Conservation (phyloP, 805 yeast species). For the Yarrowia osloensis region DNA sequence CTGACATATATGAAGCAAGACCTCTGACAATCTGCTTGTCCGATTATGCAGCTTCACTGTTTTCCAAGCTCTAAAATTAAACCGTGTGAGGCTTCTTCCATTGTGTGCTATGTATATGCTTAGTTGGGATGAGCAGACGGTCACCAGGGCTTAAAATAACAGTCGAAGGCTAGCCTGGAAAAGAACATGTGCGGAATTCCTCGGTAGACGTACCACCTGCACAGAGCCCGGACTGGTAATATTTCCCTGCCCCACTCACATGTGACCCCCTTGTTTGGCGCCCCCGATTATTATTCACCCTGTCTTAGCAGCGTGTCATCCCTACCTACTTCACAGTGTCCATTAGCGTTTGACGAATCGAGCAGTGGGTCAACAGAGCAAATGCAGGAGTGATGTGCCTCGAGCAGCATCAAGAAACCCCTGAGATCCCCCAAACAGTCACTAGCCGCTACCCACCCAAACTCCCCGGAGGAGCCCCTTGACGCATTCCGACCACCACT, state of each 20-base stretch:
- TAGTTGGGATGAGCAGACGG: not conserved
- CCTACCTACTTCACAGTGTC: not conserved
- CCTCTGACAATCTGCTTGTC: not conserved
- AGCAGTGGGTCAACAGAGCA: constrained; percentile 24
- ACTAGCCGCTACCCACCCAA: not conserved
- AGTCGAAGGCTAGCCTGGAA: not conserved
- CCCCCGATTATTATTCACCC: constrained; percentile 3
- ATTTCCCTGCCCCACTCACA: not conserved
- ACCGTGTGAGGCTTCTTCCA: constrained; percentile 3
- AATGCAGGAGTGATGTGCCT: constrained; percentile 29
- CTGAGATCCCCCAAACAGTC: not conserved
- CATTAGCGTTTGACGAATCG: constrained; percentile 16
- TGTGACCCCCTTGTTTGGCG: not conserved
- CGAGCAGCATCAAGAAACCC: constrained; percentile 22
- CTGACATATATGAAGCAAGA: not conserved
- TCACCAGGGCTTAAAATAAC: not conserved
- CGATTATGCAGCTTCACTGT: not conserved
- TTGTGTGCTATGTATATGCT: not conserved
- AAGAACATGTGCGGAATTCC: constrained; percentile 1
- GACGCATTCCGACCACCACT: not conserved
- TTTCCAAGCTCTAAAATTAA: not conserved
- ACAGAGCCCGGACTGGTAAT: not conserved
- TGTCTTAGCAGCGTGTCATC: not conserved
- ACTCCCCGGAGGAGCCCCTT: not conserved
- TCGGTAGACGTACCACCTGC: not conserved